phyloP scores from a whole-genome alignment of 2,329 filamentous ascomycete genomes.

The Calonectria honghensis region DNA sequence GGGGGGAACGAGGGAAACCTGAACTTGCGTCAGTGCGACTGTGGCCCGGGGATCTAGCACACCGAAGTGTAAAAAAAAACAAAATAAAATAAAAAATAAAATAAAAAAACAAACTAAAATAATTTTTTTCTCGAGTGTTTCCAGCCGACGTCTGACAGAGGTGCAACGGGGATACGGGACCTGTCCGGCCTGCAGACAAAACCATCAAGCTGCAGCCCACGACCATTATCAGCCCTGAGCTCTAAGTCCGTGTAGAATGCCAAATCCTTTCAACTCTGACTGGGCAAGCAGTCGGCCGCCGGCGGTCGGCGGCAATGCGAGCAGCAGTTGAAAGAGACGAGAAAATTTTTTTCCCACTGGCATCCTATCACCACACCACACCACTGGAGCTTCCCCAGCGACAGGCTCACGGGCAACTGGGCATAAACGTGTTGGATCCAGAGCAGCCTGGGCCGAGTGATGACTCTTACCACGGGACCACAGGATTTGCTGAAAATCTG shows the following conservation, averaged over 20 bases:
- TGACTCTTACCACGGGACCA: constrained; percentile 50
- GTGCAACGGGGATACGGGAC: constrained; percentile 46
- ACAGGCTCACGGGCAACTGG: constrained; percentile 52
- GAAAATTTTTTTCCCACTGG: background rate
- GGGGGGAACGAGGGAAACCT: constrained; percentile 4
- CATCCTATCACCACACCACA: constrained; percentile 42
- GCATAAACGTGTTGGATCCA: constrained; percentile 51
- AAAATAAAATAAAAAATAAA: background rate
- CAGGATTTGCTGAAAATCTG: constrained; percentile 39
- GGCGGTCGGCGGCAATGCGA: constrained; percentile 34
- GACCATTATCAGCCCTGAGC: constrained; percentile 37
- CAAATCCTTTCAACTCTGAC: constrained; percentile 3
- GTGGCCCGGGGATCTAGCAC: constrained; percentile 34
- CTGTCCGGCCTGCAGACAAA: constrained; percentile 14
- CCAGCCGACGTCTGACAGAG: constrained; percentile 34
- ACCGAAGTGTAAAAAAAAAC: constrained; percentile 38
- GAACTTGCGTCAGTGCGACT: constrained; percentile 38
- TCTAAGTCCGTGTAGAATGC: constrained; percentile 13
- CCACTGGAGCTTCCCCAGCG: constrained; percentile 21
- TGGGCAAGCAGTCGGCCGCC: background rate
- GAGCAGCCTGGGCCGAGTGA: constrained; percentile 40
- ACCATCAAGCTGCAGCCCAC: constrained; percentile 42
- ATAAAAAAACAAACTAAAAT: constrained; percentile 12
- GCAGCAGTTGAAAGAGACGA: background rate
- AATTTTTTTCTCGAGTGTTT: constrained; percentile 17